Evolutionary conservation across 2,329 filamentous ascomycete genomes (phyloP), one percentile per base, ranked within the genome.

Genomic region (Cordyceps fumosorosea): DNA sequence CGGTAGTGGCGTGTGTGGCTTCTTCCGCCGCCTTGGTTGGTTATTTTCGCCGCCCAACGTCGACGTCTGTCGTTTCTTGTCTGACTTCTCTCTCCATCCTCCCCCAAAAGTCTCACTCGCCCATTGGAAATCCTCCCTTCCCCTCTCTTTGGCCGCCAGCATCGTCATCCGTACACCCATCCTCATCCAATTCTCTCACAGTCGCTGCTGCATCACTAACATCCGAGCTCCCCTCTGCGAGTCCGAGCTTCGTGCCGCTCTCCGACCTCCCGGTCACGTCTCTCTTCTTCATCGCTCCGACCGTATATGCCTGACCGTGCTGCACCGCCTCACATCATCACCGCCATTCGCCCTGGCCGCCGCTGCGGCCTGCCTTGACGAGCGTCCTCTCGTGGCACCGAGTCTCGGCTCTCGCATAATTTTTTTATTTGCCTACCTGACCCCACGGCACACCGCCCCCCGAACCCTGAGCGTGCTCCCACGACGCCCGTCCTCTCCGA

Each of bases 251-350:
- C 32, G 52, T 56, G 29, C 52, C 22, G 50, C 52, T 24, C 45
- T 14, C 12, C 34, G 34, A 37, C 34, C 34, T 29, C 34, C 34
- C 11, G 34, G 16, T 11, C 52, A 3, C 12, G 14, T 20, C 42
- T 34, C 18, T 20, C n/a, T 20, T 48, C 51, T 22, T 50, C 44
- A 22, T n/a, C 29, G 32, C 59, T 50, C 59, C 59, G 52, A 62
- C 59, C 59, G 52, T 51, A 62, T 32, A 62, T 51, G 59, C 52
- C 59, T 62, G 58, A 54, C 26, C 40, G 45, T 26, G 24, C 40
- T 37, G 51, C 58, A 60, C 40, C 51, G 42, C 57, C 57, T 24
- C 24, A 29, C 40, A 60, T 40, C 58, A 60, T 47, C 58, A 60
- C 50, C 58, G 51, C 58, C 58, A 47, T 55, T 48, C 51, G 16